These are phyloP conservation scores for Bruguiera gymnorhiza DNA, from an alignment of 345 rosid species.

Conservation along the genomic window DNA sequence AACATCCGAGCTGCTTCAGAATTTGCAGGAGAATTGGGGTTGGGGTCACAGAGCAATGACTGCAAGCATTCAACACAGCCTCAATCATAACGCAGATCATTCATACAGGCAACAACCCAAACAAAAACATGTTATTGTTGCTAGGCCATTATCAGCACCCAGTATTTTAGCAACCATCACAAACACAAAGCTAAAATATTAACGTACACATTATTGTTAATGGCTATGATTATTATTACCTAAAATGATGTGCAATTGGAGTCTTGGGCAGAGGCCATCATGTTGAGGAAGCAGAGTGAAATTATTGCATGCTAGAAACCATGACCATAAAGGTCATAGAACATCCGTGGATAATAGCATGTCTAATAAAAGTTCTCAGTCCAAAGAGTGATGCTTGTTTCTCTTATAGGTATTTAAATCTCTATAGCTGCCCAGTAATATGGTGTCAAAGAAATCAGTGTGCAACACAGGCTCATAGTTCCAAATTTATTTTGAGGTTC, in stretches of 20 bases:
- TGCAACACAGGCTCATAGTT: background rate
- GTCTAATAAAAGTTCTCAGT: background rate
- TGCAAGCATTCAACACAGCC: conserved; percentile 19
- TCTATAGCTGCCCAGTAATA: background rate
- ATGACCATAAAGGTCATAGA: background rate
- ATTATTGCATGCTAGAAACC: background rate
- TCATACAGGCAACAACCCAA: background rate
- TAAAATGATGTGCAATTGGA: background rate
- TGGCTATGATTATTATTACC: background rate
- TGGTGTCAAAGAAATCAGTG: background rate
- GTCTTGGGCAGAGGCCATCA: background rate
- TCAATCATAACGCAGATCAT: background rate
- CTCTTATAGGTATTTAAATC: background rate
- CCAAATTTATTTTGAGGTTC: background rate
- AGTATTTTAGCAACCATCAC: background rate
- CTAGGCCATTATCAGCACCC: background rate
- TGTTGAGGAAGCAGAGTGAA: background rate
- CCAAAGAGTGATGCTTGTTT: background rate
- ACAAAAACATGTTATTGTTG: background rate
- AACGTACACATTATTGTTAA: background rate
- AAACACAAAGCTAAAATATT: background rate
- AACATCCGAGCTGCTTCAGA: conserved; percentile 99
- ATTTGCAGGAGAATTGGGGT: conserved; percentile 96
- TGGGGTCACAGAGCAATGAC: conserved; percentile 95
- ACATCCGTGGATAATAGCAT: background rate